Percentiles rank a stretch among this genome's conserved stretches.
Evolutionary conservation across 2,329 filamentous ascomycete species (phyloP).

Genomic region (Nemania sp.): DNA sequence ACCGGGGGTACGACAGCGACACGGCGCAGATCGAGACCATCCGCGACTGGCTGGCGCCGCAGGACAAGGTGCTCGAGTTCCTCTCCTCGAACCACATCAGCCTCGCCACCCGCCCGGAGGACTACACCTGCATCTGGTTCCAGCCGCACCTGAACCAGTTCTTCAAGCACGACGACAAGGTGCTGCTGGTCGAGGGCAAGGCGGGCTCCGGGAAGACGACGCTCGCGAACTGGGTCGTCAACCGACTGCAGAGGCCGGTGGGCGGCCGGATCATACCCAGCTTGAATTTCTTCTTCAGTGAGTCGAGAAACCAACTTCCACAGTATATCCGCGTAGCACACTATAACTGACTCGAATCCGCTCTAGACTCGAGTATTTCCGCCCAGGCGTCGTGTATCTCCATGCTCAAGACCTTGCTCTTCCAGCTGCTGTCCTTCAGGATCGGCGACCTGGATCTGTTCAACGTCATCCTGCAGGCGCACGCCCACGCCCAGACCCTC

Average conservation of each 20-base stretch:
- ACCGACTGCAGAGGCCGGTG: constrained; percentile 22
- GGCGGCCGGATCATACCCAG: constrained; percentile 21
- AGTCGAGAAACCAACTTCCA: not conserved
- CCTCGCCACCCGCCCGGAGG: constrained; percentile 22
- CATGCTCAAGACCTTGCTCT: constrained; percentile 26
- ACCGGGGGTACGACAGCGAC: constrained; percentile 24
- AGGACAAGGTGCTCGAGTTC: constrained; percentile 24
- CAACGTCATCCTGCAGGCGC: constrained; percentile 19
- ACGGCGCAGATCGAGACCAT: constrained; percentile 21
- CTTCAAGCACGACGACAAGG: constrained; percentile 26
- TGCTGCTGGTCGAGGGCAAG: constrained; percentile 22
- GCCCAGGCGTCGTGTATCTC: constrained; percentile 17
- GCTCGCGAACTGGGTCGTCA: constrained; percentile 26
- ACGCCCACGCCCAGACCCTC: constrained; percentile 16
- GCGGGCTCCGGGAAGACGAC: constrained; percentile 26
- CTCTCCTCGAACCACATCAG: constrained; percentile 29
- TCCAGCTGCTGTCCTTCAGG: constrained; percentile 21
- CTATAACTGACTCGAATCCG: not conserved
- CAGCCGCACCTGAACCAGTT: constrained; percentile 25
- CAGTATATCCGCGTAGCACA: not conserved
- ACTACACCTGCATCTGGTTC: constrained; percentile 28
- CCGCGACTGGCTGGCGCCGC: constrained; percentile 23
- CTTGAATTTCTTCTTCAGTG: constrained; percentile 26
- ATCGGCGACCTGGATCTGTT: constrained; percentile 26
- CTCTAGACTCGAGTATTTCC: constrained; percentile 15